A percentile compares a stretch with the other conserved stretches of the same genome.
Evolutionary conservation across 2,329 filamentous ascomycete genomes (phyloP).

Genomic region (Huntiella savannae): DNA sequence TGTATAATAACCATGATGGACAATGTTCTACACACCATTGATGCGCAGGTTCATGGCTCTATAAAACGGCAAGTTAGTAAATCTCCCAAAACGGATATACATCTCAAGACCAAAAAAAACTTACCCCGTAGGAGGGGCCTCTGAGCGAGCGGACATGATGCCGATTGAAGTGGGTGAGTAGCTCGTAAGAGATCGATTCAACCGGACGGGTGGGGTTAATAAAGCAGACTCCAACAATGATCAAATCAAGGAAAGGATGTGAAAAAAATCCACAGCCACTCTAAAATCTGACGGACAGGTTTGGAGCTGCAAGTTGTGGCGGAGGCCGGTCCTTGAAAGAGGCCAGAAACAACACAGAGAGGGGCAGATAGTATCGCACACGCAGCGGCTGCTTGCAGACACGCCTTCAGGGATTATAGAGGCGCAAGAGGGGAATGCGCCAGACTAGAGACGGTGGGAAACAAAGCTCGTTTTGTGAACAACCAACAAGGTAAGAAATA

Average conservation of each 20-base stretch:
- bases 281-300: no score
- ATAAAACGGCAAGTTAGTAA: constrained; percentile 10
- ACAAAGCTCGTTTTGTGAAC: no score
- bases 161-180: no score
- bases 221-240: background rate
- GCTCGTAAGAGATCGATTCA: background rate
- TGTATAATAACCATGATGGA: constrained; percentile 8
- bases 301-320: no score
- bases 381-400: no score
- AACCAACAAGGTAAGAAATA: no score
- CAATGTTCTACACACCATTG: constrained; percentile 48
- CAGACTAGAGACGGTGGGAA: no score
- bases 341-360: background rate
- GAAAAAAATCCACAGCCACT: background rate
- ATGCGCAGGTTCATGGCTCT: constrained; percentile 79
- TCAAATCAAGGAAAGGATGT: background rate
- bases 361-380: background rate
- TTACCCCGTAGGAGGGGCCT: constrained; percentile 9
- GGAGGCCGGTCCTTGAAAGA: background rate
- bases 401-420: no score
- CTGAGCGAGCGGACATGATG: constrained; percentile 7
- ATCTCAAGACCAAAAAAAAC: constrained; percentile 12
- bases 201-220: background rate
- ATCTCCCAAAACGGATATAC: background rate
- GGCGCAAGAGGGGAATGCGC: no score